Evolutionary conservation across 164 flowering plant species (phyloP).

Genomic region (Liriodendron chinense): DNA sequence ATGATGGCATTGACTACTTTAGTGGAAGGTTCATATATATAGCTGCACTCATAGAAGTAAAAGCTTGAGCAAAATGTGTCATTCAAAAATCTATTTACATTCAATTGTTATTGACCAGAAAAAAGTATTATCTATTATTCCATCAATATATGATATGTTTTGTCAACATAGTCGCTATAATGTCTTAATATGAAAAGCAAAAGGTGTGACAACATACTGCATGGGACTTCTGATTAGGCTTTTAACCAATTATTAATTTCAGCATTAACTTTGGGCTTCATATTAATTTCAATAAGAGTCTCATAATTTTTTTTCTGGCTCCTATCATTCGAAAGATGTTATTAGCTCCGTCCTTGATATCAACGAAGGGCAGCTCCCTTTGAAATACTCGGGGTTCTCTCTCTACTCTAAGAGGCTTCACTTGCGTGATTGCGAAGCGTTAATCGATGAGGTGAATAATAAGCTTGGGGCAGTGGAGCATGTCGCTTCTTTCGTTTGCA

Average conservation of each 20-base stretch:
- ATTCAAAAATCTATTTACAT: neutral
- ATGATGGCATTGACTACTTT: slow-evolving; percentile 47
- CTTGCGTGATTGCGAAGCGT: neutral
- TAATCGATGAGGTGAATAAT: neutral
- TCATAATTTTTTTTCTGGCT: neutral
- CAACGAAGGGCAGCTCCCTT: neutral
- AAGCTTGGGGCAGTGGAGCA: neutral
- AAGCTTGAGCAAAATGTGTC: neutral
- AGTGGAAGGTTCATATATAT: slow-evolving; percentile 74
- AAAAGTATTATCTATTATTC: too few species aligned
- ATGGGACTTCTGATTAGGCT: too few species aligned
- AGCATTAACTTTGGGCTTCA: neutral
- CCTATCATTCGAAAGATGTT: neutral
- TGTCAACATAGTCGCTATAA: too few species aligned
- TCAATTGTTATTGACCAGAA: too few species aligned
- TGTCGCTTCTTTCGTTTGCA: neutral
- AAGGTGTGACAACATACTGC: too few species aligned
- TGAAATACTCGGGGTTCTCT: neutral
- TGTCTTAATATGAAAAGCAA: too few species aligned
- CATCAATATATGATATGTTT: too few species aligned
- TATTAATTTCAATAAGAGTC: neutral
- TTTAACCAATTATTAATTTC: neutral
- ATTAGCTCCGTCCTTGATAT: neutral
- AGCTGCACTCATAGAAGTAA: slow-evolving; percentile 37
- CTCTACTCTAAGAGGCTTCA: too few species aligned